A percentile compares a stretch with the other conserved stretches of the same genome.
Evolutionary conservation across 2,329 filamentous ascomycete genomes (phyloP).

Genomic region (Verticillium isaacii): DNA sequence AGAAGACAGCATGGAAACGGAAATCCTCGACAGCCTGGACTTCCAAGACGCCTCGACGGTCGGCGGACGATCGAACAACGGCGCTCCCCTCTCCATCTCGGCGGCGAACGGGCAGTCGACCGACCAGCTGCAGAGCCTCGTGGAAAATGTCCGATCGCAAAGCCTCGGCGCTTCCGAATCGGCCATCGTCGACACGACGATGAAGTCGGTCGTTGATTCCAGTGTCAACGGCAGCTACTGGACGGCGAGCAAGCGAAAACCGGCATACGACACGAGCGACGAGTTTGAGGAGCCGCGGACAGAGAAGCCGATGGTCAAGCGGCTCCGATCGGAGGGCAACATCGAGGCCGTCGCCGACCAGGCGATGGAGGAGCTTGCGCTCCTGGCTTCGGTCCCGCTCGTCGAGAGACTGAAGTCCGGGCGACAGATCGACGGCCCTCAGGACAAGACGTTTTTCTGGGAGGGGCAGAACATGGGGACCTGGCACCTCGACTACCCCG

Average conservation of each 20-base stretch:
- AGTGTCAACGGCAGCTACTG: conserved; percentile 24
- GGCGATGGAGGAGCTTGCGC: conserved; percentile 35
- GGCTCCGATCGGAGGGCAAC: conserved; percentile 46
- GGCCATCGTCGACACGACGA: conserved; percentile 27
- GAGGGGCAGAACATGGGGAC: conserved; percentile 45
- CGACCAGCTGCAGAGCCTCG: conserved; percentile 46
- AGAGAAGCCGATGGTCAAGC: conserved; percentile 48
- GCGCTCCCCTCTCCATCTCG: conserved; percentile 15
- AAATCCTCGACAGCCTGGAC: conserved; percentile 42
- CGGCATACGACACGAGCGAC: conserved; percentile 43
- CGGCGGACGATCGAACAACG: neutral
- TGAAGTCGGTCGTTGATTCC: conserved; percentile 11
- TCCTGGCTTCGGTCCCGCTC: conserved; percentile 45
- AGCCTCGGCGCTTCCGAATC: conserved; percentile 48
- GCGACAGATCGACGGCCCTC: conserved; percentile 53
- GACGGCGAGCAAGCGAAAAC: conserved; percentile 51
- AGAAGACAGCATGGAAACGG: conserved; percentile 32
- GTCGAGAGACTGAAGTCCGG: conserved; percentile 43
- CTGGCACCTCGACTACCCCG: conserved; percentile 59
- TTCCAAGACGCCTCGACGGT: conserved; percentile 30
- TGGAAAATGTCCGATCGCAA: conserved; percentile 49
- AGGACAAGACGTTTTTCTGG: conserved; percentile 56
- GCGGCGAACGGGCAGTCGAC: conserved; percentile 33
- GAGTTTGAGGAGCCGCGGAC: conserved; percentile 34
- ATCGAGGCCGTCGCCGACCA: conserved; percentile 28